A percentile compares a stretch with the other conserved stretches of the same genome.
These are phyloP conservation scores for Talaromyces islandicus DNA, from an alignment of 2,329 filamentous ascomycete genomes.

Conservation along the genomic window DNA sequence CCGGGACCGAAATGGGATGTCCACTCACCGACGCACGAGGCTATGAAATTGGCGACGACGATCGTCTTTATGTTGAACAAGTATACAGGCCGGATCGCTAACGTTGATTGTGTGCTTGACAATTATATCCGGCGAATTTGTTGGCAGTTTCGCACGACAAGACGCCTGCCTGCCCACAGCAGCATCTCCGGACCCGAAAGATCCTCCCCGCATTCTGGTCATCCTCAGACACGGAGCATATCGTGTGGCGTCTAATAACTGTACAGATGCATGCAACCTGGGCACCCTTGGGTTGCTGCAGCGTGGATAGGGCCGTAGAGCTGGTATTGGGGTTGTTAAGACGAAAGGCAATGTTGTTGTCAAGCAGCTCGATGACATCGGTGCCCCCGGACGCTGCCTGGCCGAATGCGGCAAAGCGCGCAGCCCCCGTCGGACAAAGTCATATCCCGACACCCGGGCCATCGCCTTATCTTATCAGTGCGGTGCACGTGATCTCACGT, in stretches of 20 bases:
- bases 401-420: constrained; percentile 5
- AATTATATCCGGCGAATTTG: constrained; percentile 34
- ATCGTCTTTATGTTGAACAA: constrained; percentile 34
- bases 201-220: constrained; percentile 37
- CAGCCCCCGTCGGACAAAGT: neutral
- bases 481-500: neutral
- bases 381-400: neutral
- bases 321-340: neutral
- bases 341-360: neutral
- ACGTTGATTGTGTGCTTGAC: constrained; percentile 34
- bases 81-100: constrained; percentile 29
- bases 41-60: constrained; percentile 47
- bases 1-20: neutral
- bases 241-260: neutral
- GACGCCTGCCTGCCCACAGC: constrained; percentile 3
- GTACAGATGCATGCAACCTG: neutral
- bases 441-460: neutral
- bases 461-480: neutral
- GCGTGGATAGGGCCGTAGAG: neutral
- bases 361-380: neutral
- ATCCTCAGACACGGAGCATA: constrained; percentile 20
- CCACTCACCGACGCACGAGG: constrained; percentile 59
- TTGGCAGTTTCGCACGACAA: constrained; percentile 33
- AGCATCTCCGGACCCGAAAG: constrained; percentile 6
- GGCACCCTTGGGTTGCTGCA: neutral